These are phyloP conservation scores for Trichoderma guizhouense DNA, from an alignment of 2,329 filamentous ascomycete genomes.

Conservation along the genomic window DNA sequence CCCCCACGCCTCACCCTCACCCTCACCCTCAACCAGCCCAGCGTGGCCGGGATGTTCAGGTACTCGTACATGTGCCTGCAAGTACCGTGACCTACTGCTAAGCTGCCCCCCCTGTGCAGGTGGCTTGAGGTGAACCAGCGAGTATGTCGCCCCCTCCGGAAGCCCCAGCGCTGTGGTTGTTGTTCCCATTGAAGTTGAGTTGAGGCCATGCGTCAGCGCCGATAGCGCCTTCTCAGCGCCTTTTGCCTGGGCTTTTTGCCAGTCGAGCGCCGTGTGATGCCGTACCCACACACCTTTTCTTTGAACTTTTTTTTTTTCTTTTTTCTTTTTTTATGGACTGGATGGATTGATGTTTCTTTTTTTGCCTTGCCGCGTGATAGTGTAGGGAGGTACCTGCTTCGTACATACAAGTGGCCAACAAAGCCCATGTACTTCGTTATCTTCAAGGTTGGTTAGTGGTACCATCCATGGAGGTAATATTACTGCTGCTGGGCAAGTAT, in stretches of 20 bases:
- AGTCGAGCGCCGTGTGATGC: neutral
- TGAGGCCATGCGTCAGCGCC: constrained; percentile 13
- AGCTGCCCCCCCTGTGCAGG: constrained; percentile 3
- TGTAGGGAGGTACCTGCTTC: neutral
- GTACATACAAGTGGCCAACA: neutral
- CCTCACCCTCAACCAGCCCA: neutral
- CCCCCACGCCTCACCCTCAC: constrained; percentile 1
- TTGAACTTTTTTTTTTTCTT: neutral
- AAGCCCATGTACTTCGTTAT: neutral
- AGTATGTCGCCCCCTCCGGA: constrained; percentile 8
- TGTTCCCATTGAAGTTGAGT: neutral
- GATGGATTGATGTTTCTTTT: neutral
- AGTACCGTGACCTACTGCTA: constrained; percentile 5
- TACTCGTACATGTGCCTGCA: neutral
- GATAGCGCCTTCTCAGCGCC: constrained; percentile 10
- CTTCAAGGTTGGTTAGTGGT: neutral
- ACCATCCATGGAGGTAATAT: neutral
- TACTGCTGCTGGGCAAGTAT: neutral
- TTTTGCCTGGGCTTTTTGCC: neutral
- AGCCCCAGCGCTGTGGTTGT: constrained; percentile 9
- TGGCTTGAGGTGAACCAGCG: constrained; percentile 10
- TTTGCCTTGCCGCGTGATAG: neutral
- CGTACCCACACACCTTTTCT: constrained; percentile 8
- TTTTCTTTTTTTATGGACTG: neutral
- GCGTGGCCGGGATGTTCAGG: neutral